Evolutionary conservation across 148 eudicot species (phyloP), one percentile per base, ranked within the genome.

Genomic region (Linanthus parryae): DNA sequence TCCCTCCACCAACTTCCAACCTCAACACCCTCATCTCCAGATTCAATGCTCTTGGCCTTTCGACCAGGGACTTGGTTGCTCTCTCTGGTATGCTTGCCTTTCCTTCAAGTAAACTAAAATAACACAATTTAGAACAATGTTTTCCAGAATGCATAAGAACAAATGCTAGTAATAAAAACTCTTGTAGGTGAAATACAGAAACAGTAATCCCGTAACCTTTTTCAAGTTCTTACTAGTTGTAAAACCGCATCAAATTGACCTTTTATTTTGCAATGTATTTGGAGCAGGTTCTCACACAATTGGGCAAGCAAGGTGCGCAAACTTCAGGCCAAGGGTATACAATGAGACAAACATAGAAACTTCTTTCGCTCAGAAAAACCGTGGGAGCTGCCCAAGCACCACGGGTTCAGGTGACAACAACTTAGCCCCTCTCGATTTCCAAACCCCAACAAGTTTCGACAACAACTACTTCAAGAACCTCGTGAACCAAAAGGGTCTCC

Each of bases 401-500:
- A 35, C 8, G 0, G 68, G 68, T 25, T 38, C 49, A 6, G 95
- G 91, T 0, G 97, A 90, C 51, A 81, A 90, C 34, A 90, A 78
- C 66, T 64, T 90, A 7, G 85, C 83, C 61, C 45, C 70, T 65
- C 52, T 83, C 50, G 91, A 83, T 62, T 56, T 43, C 37, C 56
- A 58, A 2, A 51, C 68, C 9, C 86, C 91, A 4, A 51, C 57
- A 47, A 72, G 65, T 31, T 83, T 83, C 17, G 91, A 83, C 52
- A 83, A 77, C 64, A 58, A 54, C 59, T 83, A 83, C 70, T 83
- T 60, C 74, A 77, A 61, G 62, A 80, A 80, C 68, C 58, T 83
- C 22, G 48, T 80, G 47, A 79, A 76, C 38, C 50, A 46, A 27
- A 74, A 69, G 50, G 91, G 81, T 0, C 72, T 83, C 1, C 20